Base-by-base conservation (phyloP, 2,329 filamentous ascomycete genomes). In the Parastagonospora avenae region DNA sequence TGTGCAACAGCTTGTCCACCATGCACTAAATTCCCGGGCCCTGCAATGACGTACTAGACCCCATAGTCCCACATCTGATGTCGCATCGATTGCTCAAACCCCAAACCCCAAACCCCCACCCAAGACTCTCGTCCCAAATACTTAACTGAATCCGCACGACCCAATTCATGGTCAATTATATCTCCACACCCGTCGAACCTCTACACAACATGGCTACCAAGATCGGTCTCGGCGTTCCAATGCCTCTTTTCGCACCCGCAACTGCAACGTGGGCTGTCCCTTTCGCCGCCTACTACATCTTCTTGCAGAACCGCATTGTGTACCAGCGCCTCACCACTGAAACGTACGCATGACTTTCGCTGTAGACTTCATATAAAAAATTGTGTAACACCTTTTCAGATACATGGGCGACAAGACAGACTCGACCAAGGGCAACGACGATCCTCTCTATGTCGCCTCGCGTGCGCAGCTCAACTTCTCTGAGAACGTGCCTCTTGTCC, bases 401-500 rank as follows among this genome's bases (percentile, higher is more conserved):
- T 53, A 47, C 42, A 51, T 72, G 52, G 70, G 71, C 41, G 64
- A 73, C 47, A 62, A 41, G 6, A 42, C 40, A 5, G 57, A 64
- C 40, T 10, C 44, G 0, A 46, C 48, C 1, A 31, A 63, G 33
- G 60, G 62, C 8, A 48, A 33, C 16, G 43, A 50, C 8, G 64
- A 72, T 46, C 62, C 68, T 19, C 66, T 79, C 15, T 70, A 70
- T 50, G 58, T 76, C 29, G 68, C 71, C 6, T 63, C 56, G 9
- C 70, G 77, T 32, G 62, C 66, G 27, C 74, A 78, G 47, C 53
- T 63, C 28, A 79, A 79, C 47, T 80, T 77, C 55, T 50, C 72
- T 30, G 77, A 79, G 56, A 78, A 76, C 47, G 74, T 78, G 12
- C 76, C 77, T 1, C 46, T 78, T 8, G 70, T 72, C 4, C 62